Evolutionary conservation across 2,329 filamentous ascomycete genomes (phyloP).

Genomic region (Metarhizium robertsii): DNA sequence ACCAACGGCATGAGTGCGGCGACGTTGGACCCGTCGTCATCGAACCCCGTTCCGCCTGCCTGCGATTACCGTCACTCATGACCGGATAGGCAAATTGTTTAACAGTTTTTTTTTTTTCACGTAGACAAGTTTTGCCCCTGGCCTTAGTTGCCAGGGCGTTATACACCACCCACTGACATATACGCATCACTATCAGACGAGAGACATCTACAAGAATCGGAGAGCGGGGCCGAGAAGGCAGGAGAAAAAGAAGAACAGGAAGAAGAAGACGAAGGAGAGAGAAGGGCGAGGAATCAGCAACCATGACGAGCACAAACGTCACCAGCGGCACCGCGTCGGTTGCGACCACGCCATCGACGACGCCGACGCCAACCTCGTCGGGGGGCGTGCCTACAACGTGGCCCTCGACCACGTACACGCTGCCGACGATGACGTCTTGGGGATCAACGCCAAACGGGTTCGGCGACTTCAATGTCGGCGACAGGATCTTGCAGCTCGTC

Average conservation of each 20-base stretch:
- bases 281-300: neutral
- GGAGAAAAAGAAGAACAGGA: too few species aligned
- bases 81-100: neutral
- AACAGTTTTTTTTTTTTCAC: neutral
- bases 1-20: neutral
- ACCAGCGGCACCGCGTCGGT: slow-evolving; percentile 12
- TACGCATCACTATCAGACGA: too few species aligned
- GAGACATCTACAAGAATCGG: too few species aligned
- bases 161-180: too few species aligned
- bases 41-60: neutral
- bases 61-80: neutral
- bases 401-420: slow-evolving; percentile 1
- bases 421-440: slow-evolving; percentile 7
- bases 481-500: slow-evolving; percentile 19
- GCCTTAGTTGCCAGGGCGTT: too few species aligned
- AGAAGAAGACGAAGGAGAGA: neutral
- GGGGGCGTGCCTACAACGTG: neutral
- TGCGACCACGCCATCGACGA: neutral
- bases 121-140: too few species aligned
- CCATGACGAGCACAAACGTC: neutral
- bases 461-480: slow-evolving; percentile 16
- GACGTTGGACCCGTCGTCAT: neutral
- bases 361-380: neutral
- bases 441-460: slow-evolving; percentile 5
- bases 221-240: too few species aligned